phyloP scores from a whole-genome alignment of 108 stramenopile species.

The Stephanodiscus triporus region DNA sequence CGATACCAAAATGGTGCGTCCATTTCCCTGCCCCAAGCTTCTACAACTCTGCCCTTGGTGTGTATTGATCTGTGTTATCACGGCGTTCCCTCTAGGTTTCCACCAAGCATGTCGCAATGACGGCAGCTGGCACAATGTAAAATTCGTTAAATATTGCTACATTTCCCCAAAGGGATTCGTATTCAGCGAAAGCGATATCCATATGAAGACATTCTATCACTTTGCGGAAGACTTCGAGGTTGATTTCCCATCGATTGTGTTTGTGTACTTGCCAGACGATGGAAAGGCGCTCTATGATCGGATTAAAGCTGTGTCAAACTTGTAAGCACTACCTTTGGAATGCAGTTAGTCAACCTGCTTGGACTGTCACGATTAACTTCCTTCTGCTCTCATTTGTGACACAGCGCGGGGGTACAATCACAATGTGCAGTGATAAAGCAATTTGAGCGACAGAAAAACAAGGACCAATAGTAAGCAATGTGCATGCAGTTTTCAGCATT shows the following conservation, averaged over 20 bases:
- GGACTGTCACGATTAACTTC: not conserved
- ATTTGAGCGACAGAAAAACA: constrained; percentile 21
- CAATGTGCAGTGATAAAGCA: constrained; percentile 22
- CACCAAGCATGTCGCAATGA: not conserved
- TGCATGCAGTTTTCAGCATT: not conserved
- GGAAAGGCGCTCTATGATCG: constrained; percentile 36
- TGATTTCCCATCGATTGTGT: constrained; percentile 22
- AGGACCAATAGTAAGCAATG: constrained; percentile 34
- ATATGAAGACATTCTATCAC: constrained; percentile 8
- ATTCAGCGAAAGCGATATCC: constrained; percentile 9
- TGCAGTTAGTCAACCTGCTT: not conserved
- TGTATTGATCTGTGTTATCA: constrained; percentile 6
- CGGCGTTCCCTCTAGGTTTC: not conserved
- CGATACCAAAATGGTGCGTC: constrained; percentile 20
- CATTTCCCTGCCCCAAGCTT: not conserved
- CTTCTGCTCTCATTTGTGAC: not conserved
- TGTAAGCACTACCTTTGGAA: not conserved
- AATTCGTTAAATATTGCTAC: not conserved
- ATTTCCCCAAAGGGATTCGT: not conserved
- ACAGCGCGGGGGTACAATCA: constrained; percentile 10
- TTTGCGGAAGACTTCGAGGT: constrained; percentile 1
- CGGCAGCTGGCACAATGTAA: constrained; percentile 3
- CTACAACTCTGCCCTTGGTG: not conserved
- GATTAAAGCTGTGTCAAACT: constrained; percentile 17
- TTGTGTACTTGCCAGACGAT: constrained; percentile 14